Percentiles rank a stretch among this genome's conserved stretches.
phyloP scores from a whole-genome alignment of 441 rosid genomes.

The Erodium trifolium region DNA sequence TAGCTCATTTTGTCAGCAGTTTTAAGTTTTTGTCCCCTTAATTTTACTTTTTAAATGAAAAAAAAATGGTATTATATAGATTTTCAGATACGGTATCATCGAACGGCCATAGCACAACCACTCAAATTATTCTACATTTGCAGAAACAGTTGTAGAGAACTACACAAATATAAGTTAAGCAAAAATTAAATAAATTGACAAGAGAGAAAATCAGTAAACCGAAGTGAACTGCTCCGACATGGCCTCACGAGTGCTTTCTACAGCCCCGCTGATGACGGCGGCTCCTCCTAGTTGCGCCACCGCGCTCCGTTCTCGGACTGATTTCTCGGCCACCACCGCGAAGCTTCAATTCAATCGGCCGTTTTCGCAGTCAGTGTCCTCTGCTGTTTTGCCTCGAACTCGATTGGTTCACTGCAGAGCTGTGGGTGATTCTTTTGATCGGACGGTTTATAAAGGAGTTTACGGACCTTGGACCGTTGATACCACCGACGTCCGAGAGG shows the following conservation, averaged over 20 bases:
- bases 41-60: too few relatives aligned
- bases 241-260: neutral
- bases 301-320: neutral
- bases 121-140: too few relatives aligned
- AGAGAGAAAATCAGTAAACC: neutral
- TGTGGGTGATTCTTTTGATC: slow-evolving; percentile 36
- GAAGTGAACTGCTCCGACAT: neutral
- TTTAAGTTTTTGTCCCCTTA: too few relatives aligned
- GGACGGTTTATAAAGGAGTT: slow-evolving; percentile 52
- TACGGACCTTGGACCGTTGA: slow-evolving; percentile 87
- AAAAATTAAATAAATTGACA: neutral
- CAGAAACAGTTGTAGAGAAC: too few relatives aligned
- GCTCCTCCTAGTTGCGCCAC: neutral
- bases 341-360: neutral
- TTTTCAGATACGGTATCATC: too few relatives aligned
- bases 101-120: too few relatives aligned
- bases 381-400: slow-evolving; percentile 15
- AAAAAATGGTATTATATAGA: too few relatives aligned
- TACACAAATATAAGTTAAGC: neutral
- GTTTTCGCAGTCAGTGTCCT: slow-evolving; percentile 6
- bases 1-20: too few relatives aligned
- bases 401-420: slow-evolving; percentile 39
- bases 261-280: neutral
- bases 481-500: slow-evolving; percentile 79
- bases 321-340: neutral